Evolutionary conservation across 176 grass and related monocot species (phyloP).

Genomic region (Chrysopogon serrulatus): DNA sequence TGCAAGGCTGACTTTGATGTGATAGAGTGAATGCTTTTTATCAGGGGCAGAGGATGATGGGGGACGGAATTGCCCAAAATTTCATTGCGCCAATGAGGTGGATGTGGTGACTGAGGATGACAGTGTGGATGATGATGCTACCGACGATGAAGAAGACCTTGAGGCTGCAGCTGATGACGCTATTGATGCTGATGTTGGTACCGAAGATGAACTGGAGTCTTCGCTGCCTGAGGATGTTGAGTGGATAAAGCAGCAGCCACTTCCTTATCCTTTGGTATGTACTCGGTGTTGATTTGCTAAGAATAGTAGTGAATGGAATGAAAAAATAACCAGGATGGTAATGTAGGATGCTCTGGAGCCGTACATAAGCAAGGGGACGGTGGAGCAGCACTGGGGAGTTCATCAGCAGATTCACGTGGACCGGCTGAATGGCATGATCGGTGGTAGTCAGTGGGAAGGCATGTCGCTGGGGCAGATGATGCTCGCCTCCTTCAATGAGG

Average conservation of each 20-base stretch:
- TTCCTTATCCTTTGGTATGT: constrained; percentile 54
- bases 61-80: not conserved
- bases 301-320: not conserved
- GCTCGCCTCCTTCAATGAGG: constrained; percentile 67
- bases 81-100: constrained; percentile 1
- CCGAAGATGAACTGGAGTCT: not conserved
- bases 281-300: not conserved
- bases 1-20: not conserved
- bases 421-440: constrained; percentile 62
- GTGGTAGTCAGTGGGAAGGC: constrained; percentile 61
- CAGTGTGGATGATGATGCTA: not conserved
- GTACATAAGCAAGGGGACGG: constrained; percentile 72
- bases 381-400: constrained; percentile 70
- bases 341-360: constrained; percentile 82
- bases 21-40: not conserved
- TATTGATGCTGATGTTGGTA: not conserved
- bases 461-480: constrained; percentile 75
- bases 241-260: constrained; percentile 55
- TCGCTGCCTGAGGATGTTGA: not conserved
- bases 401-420: constrained; percentile 63
- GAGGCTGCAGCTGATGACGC: not conserved
- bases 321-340: not conserved
- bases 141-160: not conserved
- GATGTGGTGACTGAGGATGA: constrained; percentile 18
- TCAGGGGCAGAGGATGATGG: not conserved